A percentile compares a stretch with the other conserved stretches of the same genome.
Evolutionary conservation across 192 early-diverging fungal species (phyloP).

Genomic region (Coemansia sp.): DNA sequence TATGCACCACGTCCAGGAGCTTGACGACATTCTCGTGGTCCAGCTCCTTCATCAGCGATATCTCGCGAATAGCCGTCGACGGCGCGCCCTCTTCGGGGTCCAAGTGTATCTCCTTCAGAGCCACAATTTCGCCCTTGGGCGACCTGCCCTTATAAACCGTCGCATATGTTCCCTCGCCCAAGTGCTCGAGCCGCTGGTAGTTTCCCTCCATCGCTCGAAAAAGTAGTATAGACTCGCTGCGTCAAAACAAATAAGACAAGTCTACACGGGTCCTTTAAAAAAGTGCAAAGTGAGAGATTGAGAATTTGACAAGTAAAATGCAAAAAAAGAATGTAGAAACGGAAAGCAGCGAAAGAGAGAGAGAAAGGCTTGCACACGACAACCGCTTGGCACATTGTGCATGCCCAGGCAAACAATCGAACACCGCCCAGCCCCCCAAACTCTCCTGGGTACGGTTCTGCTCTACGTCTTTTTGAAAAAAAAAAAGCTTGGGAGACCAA

Average conservation of each 20-base stretch:
- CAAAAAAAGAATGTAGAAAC: conserved; percentile 9
- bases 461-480: no score
- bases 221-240: neutral
- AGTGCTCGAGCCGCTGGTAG: conserved; percentile 84
- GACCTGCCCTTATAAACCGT: conserved; percentile 85
- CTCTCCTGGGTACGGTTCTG: neutral
- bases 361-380: neutral
- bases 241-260: neutral
- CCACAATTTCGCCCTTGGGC: conserved; percentile 82
- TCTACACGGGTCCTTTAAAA: neutral
- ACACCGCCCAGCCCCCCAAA: neutral
- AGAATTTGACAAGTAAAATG: conserved; percentile 1
- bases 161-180: conserved; percentile 98
- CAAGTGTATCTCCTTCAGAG: conserved; percentile 93
- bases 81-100: conserved; percentile 93
- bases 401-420: neutral
- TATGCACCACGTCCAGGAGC: conserved; percentile 81
- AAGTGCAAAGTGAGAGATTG: conserved; percentile 2
- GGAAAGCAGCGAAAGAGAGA: neutral
- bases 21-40: conserved; percentile 90
- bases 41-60: conserved; percentile 97
- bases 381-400: neutral
- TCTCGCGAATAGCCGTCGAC: conserved; percentile 97
- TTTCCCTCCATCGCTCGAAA: conserved; percentile 41
- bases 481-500: no score